Conservation (phyloP, 1,284 basidiomycete species). For the Boletus sp. region DNA sequence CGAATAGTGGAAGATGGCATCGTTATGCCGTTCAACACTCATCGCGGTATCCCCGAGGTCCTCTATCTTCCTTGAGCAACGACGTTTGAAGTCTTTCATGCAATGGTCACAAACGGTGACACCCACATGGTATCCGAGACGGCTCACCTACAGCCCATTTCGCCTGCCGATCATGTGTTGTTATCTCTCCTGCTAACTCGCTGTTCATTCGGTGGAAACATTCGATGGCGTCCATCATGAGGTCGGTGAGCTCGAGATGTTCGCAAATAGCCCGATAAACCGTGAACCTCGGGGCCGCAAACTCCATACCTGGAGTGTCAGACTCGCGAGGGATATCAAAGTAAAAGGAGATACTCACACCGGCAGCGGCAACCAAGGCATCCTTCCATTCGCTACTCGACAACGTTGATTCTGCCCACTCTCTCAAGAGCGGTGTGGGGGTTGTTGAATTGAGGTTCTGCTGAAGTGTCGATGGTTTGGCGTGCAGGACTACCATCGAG, state of each 20-base stretch:
- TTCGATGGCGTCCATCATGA: neutral
- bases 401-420: neutral
- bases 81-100: no score
- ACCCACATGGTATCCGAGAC: no score
- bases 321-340: fast-evolving
- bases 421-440: neutral
- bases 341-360: neutral
- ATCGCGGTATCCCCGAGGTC: no score
- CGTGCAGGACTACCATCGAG: neutral
- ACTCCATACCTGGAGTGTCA: neutral
- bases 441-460: neutral
- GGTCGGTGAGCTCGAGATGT: neutral
- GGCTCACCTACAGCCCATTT: no score
- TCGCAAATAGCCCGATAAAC: neutral
- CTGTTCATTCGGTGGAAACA: neutral
- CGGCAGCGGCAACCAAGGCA: neutral
- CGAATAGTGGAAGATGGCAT: no score
- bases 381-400: neutral
- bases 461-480: neutral
- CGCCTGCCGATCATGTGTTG: no score
- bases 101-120: no score
- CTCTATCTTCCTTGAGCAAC: no score
- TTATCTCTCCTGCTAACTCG: neutral
- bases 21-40: no score
- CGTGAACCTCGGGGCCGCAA: neutral